Evolutionary conservation across 2,329 filamentous ascomycete genomes (phyloP).

Genomic region (Sphaerulina vaccinii): DNA sequence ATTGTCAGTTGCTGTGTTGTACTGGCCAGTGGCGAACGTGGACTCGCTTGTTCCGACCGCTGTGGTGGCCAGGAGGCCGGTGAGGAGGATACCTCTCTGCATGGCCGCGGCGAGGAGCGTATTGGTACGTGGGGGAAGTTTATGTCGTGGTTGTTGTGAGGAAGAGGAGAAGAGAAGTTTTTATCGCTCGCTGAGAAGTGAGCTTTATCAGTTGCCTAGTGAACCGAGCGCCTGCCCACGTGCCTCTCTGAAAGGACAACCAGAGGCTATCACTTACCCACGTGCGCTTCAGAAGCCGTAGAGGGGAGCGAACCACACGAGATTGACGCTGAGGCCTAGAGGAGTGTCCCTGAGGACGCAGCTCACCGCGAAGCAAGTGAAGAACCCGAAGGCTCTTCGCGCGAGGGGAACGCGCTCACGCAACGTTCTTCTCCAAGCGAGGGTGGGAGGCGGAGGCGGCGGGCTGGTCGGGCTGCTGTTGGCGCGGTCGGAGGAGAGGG

Average conservation of each 20-base stretch:
- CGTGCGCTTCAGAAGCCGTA: background rate
- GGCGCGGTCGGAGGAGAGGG: background rate
- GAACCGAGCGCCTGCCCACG: no score
- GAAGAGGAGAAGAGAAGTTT: no score
- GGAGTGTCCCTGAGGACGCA: background rate
- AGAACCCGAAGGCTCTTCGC: background rate
- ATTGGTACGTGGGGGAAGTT: no score
- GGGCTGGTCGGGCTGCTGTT: background rate
- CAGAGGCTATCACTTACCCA: background rate
- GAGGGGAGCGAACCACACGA: conserved; percentile 1
- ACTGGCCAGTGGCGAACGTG: background rate
- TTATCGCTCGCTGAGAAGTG: no score
- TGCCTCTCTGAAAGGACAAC: no score
- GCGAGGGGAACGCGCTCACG: conserved; percentile 1
- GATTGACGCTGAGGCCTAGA: background rate
- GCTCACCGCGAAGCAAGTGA: background rate
- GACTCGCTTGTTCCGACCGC: background rate
- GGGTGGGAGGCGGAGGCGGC: background rate
- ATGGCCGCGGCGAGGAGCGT: no score
- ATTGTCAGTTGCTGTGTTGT: background rate
- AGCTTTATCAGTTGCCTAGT: no score
- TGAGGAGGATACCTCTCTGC: no score
- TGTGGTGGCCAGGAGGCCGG: background rate
- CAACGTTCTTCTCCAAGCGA: background rate
- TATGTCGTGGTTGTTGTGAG: no score